Evolutionary conservation across 257 asterid genomes (phyloP).

Genomic region (Solanum dulcamara): DNA sequence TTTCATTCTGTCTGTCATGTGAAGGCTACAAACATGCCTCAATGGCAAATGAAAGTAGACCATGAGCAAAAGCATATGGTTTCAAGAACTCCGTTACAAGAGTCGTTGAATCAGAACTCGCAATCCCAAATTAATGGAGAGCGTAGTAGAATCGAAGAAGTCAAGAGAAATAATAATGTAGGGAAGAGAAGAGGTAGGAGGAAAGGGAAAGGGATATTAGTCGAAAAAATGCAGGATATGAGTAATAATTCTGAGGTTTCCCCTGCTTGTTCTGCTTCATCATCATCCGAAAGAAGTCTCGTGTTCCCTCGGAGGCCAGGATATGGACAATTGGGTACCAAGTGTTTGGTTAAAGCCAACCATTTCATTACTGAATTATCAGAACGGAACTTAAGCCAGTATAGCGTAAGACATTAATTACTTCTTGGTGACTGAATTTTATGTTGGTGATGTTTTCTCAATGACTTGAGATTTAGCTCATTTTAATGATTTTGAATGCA

Average conservation of each 20-base stretch:
- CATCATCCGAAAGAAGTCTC: slow-evolving; percentile 11
- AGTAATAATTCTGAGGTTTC: neutral
- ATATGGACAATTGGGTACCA: slow-evolving; percentile 23
- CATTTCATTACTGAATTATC: slow-evolving; percentile 41
- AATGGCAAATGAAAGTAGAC: slow-evolving; percentile 18
- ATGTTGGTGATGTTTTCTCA: neutral
- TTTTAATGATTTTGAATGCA: neutral
- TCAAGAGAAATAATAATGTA: neutral
- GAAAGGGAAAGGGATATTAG: slow-evolving; percentile 15
- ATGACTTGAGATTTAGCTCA: neutral
- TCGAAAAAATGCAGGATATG: slow-evolving; percentile 4
- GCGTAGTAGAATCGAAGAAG: neutral
- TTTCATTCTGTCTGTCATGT: neutral
- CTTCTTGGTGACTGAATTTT: neutral
- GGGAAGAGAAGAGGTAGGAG: slow-evolving; percentile 15
- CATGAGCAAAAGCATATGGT: slow-evolving; percentile 11
- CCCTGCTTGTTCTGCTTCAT: slow-evolving; percentile 1
- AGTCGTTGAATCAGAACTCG: slow-evolving; percentile 22
- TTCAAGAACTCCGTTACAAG: slow-evolving; percentile 19
- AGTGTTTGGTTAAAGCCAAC: slow-evolving; percentile 31
- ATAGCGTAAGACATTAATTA: slow-evolving; percentile 24
- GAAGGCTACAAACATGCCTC: slow-evolving; percentile 22
- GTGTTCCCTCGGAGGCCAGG: slow-evolving; percentile 25
- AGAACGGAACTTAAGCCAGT: slow-evolving; percentile 36
- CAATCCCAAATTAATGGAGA: slow-evolving; percentile 4